Conservation (phyloP, 352 stramenopile species). For the Phytophthora podocarpi region DNA sequence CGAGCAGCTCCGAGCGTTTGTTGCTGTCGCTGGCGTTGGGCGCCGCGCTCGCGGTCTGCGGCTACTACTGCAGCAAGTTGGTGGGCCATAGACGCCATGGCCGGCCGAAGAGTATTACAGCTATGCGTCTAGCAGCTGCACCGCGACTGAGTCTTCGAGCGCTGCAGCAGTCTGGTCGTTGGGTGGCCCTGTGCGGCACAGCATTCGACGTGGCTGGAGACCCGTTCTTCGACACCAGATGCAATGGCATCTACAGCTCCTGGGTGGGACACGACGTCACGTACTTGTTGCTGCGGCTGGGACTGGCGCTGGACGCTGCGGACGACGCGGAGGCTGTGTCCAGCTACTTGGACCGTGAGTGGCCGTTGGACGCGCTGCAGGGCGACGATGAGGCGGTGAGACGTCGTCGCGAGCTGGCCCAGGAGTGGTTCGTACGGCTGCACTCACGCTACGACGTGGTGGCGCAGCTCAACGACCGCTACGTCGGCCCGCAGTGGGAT, state of each 20-base stretch:
- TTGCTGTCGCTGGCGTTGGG: constrained; percentile 29
- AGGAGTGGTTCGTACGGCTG: constrained; percentile 64
- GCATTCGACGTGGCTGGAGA: constrained; percentile 58
- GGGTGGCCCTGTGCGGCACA: constrained; percentile 63
- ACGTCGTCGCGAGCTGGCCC: constrained; percentile 39
- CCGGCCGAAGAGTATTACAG: constrained; percentile 10
- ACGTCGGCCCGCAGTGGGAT: constrained; percentile 48
- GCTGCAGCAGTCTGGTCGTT: constrained; percentile 32
- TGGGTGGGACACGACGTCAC: constrained; percentile 66
- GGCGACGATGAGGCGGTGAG: constrained; percentile 14
- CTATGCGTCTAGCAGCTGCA: constrained; percentile 10
- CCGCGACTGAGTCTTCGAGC: constrained; percentile 26
- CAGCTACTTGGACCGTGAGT: constrained; percentile 46
- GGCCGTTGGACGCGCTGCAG: constrained; percentile 35
- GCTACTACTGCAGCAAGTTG: constrained; percentile 29
- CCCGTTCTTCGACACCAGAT: constrained; percentile 46
- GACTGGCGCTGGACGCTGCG: constrained; percentile 31
- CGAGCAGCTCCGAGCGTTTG: constrained; percentile 16
- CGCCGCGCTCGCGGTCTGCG: constrained; percentile 23
- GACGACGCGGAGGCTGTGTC: constrained; percentile 36
- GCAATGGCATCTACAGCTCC: constrained; percentile 44
- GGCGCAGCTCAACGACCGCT: constrained; percentile 54
- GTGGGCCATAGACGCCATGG: background rate
- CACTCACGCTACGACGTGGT: constrained; percentile 52
- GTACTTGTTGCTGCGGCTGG: constrained; percentile 47